Percentiles rank a stretch among this genome's conserved stretches.
phyloP scores from a whole-genome alignment of 202 grass and related monocot genomes.

The Saccharum hybrid region DNA sequence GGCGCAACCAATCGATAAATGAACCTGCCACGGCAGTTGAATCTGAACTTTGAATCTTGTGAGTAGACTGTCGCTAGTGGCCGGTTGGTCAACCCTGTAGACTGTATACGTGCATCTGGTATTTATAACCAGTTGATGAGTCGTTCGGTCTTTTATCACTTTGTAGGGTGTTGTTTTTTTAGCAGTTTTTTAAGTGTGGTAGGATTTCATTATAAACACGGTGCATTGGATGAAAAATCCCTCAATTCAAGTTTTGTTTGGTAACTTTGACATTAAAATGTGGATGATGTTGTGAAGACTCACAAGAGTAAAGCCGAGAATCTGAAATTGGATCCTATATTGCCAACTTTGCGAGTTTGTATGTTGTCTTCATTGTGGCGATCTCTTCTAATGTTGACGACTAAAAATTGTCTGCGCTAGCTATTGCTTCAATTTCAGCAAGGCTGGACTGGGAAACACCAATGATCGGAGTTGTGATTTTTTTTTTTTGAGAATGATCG shows the following conservation, averaged over 20 bases:
- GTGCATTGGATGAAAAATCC: too few relatives aligned
- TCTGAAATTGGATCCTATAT: neutral
- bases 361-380: neutral
- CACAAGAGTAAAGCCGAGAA: neutral
- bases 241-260: too few relatives aligned
- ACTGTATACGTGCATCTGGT: neutral
- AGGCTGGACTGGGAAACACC: too few relatives aligned
- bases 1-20: conserved; percentile 29
- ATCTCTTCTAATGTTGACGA: neutral
- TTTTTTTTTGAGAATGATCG: too few relatives aligned
- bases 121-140: conserved; percentile 18
- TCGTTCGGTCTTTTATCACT: conserved; percentile 19
- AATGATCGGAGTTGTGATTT: too few relatives aligned
- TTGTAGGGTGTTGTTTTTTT: neutral
- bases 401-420: too few relatives aligned
- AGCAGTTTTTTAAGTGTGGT: too few relatives aligned
- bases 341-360: neutral
- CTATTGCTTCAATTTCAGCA: too few relatives aligned
- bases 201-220: too few relatives aligned
- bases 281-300: neutral
- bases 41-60: neutral
- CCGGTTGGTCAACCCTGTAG: conserved; percentile 4
- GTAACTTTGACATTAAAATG: too few relatives aligned
- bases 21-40: conserved; percentile 39
- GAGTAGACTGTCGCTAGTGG: neutral